These are phyloP conservation scores for Phellinidium pouzarii DNA, from an alignment of 1,284 basidiomycete species.

Conservation along the genomic window DNA sequence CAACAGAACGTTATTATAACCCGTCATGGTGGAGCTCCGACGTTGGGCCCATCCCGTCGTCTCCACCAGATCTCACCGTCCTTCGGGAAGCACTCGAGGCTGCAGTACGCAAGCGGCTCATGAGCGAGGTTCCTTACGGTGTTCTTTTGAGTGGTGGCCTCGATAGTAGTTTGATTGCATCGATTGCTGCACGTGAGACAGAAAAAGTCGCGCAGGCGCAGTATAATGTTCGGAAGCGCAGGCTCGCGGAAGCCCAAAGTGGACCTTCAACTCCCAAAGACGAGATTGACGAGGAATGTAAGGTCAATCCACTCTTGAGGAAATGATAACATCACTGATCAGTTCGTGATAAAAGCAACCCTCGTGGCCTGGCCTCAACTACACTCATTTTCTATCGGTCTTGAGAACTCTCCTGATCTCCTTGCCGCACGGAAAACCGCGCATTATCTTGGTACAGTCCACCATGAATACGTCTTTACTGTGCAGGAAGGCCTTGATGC, in stretches of 20 bases:
- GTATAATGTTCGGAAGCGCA: constrained; percentile 59
- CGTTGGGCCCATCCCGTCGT: constrained; percentile 53
- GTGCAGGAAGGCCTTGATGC: constrained; percentile 98
- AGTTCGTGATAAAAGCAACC: constrained; percentile 39
- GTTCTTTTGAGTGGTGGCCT: constrained; percentile 94
- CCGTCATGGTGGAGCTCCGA: constrained; percentile 82
- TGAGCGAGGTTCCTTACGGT: constrained; percentile 99
- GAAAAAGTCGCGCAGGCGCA: constrained; percentile 86
- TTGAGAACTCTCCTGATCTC: constrained; percentile 94
- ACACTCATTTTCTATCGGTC: constrained; percentile 96
- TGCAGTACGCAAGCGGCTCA: constrained; percentile 92
- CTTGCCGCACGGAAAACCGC: constrained; percentile 93
- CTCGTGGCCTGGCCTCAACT: constrained; percentile 93
- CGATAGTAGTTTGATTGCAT: constrained; percentile 93
- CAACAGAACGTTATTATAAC: constrained; percentile 77
- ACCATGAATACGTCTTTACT: constrained; percentile 98
- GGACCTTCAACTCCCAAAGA: constrained; percentile 50
- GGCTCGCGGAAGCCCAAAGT: constrained; percentile 44
- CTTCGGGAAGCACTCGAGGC: constrained; percentile 83
- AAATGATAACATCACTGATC: not conserved
- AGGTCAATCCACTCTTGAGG: constrained; percentile 15
- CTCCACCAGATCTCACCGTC: constrained; percentile 59
- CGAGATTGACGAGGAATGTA: constrained; percentile 49
- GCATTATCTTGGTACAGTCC: constrained; percentile 88
- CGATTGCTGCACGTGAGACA: constrained; percentile 95